Evolutionary conservation across 1,284 basidiomycete species (phyloP).

Genomic region (Apiotrichum laibachii): DNA sequence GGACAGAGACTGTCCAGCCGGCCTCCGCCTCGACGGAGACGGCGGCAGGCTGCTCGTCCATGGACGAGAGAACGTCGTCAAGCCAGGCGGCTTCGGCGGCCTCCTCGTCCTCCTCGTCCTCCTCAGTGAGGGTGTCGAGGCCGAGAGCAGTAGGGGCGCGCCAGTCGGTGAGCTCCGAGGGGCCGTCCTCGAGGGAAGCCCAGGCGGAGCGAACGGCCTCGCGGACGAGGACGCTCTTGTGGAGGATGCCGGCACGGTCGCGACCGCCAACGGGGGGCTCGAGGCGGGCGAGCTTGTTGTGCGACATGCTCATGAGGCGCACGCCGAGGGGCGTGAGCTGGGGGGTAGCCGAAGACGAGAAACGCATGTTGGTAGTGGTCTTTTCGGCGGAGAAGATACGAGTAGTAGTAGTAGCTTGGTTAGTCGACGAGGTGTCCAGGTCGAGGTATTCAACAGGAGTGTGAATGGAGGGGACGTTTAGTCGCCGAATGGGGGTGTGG

Average conservation of each 20-base stretch:
- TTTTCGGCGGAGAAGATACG: background rate
- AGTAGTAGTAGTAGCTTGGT: background rate
- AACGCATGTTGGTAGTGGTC: slow-evolving; percentile 33
- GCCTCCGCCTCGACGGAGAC: slow-evolving; percentile 8
- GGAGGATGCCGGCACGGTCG: slow-evolving; percentile 30
- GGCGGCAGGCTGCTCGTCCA: slow-evolving; percentile 32
- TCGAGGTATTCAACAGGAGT: slow-evolving; percentile 2
- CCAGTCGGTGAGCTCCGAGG: slow-evolving; percentile 40
- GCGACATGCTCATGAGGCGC: slow-evolving; percentile 41
- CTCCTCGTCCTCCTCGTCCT: slow-evolving; percentile 37
- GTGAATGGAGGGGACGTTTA: slow-evolving; percentile 3
- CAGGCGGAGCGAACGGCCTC: slow-evolving; percentile 43
- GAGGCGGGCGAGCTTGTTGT: slow-evolving; percentile 37
- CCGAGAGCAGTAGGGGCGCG: slow-evolving; percentile 33
- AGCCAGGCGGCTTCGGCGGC: slow-evolving; percentile 39
- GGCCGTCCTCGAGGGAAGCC: slow-evolving; percentile 36
- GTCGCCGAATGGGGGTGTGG: slow-evolving; percentile 7
- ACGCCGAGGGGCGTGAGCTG: slow-evolving; percentile 44
- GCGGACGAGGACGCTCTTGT: slow-evolving; percentile 39
- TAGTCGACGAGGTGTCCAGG: background rate
- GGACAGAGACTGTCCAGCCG: slow-evolving; percentile 31
- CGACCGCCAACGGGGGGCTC: slow-evolving; percentile 29
- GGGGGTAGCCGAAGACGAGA: slow-evolving; percentile 31
- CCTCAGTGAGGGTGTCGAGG: slow-evolving; percentile 42
- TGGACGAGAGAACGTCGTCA: slow-evolving; percentile 35